phyloP scores from a whole-genome alignment of 163 green algal species.

The Coccomyxa subellipsoidea region DNA sequence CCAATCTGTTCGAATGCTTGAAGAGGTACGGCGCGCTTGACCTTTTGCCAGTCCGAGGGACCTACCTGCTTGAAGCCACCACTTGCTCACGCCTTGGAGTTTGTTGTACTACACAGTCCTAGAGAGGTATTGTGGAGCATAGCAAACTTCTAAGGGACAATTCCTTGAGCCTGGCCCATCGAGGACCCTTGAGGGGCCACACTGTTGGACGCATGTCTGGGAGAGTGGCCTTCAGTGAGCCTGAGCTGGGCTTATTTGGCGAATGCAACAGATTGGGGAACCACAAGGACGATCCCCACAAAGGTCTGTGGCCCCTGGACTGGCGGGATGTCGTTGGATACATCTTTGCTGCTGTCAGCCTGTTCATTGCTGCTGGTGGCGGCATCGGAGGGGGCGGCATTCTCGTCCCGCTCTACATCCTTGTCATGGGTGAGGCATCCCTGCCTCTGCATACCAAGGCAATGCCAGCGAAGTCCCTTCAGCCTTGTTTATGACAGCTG shows the following conservation, averaged over 20 bases:
- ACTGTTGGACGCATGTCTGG: background rate
- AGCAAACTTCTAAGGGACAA: no score
- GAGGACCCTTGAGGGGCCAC: no score
- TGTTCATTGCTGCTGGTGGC: conserved; percentile 58
- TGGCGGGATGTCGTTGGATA: conserved; percentile 13
- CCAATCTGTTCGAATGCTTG: conserved; percentile 8
- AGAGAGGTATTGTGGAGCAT: no score
- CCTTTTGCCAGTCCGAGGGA: no score
- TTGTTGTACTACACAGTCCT: no score
- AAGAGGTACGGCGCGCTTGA: background rate
- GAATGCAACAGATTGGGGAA: background rate
- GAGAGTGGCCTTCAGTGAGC: background rate
- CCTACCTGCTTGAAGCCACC: no score
- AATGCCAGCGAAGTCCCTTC: no score
- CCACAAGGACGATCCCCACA: background rate
- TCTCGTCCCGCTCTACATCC: conserved; percentile 43
- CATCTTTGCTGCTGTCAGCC: conserved; percentile 9
- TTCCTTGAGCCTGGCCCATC: no score
- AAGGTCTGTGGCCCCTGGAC: background rate
- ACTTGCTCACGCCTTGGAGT: no score
- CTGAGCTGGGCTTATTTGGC: background rate
- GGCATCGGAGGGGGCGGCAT: conserved; percentile 63
- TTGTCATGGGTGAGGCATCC: conserved; percentile 23
- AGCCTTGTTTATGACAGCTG: no score
- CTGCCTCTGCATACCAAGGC: background rate